These are phyloP conservation scores for Mycena alexandri DNA, from an alignment of 768 basidiomycete species.

Conservation along the genomic window DNA sequence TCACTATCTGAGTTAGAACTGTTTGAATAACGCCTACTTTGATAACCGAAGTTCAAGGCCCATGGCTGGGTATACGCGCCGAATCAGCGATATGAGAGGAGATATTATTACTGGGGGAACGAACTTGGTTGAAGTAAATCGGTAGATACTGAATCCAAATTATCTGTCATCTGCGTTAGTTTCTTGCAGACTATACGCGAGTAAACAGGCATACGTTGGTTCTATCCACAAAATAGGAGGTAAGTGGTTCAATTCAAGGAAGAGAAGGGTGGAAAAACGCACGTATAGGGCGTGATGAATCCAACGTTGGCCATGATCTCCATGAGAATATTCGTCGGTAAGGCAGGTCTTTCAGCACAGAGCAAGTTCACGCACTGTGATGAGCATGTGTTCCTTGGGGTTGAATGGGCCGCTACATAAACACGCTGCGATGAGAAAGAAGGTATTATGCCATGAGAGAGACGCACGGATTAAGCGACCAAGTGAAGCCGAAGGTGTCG, in stretches of 20 bases:
- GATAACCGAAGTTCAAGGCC: conserved; percentile 51
- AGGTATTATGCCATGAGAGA: conserved; percentile 31
- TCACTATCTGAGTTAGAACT: too few species aligned
- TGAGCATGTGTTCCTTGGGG: conserved; percentile 74
- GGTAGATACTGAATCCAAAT: conserved; percentile 68
- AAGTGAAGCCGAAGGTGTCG: conserved; percentile 60
- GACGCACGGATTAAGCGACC: conserved; percentile 57
- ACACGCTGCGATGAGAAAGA: neutral
- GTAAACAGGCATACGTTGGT: too few species aligned
- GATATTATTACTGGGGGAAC: too few species aligned
- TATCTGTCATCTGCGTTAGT: too few species aligned
- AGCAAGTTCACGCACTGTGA: conserved; percentile 45
- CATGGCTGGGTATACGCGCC: conserved; percentile 37
- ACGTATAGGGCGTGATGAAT: conserved; percentile 59
- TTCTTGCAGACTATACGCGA: too few species aligned
- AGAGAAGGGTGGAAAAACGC: neutral
- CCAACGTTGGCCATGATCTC: conserved; percentile 65
- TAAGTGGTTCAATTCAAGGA: neutral
- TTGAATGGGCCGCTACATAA: conserved; percentile 65
- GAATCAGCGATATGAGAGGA: too few species aligned
- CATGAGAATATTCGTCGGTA: too few species aligned
- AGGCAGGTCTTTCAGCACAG: too few species aligned
- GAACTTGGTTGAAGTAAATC: conserved; percentile 43
- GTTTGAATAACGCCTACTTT: conserved; percentile 43
- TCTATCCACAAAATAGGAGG: too few species aligned